Evolutionary conservation across 495 filamentous ascomycete species (phyloP).

Genomic region (Tuber melanosporum): DNA sequence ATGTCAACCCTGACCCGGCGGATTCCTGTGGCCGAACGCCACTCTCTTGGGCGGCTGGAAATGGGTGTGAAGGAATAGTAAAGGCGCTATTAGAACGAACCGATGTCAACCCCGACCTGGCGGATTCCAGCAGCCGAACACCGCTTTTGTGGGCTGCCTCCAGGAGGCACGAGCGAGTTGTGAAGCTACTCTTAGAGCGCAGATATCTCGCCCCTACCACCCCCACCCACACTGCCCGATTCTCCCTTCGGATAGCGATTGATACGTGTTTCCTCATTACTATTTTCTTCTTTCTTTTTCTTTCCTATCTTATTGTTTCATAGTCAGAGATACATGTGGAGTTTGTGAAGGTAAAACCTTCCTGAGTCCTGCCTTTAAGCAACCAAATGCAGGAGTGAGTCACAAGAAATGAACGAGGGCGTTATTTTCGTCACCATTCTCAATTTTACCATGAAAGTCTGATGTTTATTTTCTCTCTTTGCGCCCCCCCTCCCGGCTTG

Average conservation of each 20-base stretch:
- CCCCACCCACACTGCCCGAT: neutral
- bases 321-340: neutral
- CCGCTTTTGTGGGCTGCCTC: neutral
- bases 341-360: neutral
- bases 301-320: neutral
- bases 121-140: neutral
- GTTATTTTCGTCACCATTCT: too few relatives aligned
- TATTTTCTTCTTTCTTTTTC: neutral
- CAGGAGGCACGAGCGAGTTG: neutral
- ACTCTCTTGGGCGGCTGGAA: neutral
- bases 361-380: neutral
- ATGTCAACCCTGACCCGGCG: neutral
- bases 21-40: neutral
- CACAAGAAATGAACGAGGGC: neutral
- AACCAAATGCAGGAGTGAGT: neutral
- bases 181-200: neutral
- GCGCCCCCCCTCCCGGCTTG: too few relatives aligned
- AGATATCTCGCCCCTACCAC: neutral
- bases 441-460: neutral
- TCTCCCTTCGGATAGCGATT: neutral
- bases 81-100: neutral
- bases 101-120: neutral
- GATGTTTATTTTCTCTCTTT: neutral
- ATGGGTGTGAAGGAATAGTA: neutral
- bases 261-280: neutral